A percentile compares a stretch with the other conserved stretches of the same genome.
Conservation (phyloP, 2,329 filamentous ascomycete genomes). For the Fusarium torreyae region DNA sequence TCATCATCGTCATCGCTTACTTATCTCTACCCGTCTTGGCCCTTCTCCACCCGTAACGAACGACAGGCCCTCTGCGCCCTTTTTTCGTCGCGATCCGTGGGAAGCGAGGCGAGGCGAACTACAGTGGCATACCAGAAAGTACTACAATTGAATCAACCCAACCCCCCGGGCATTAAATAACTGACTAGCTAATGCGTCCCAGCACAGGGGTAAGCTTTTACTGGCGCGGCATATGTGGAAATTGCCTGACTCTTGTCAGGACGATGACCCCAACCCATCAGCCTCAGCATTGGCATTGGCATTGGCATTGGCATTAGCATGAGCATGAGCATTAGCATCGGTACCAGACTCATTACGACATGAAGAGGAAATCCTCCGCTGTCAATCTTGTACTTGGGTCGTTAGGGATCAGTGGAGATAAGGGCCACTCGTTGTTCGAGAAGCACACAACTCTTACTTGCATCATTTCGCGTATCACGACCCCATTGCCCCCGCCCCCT, state of each 20-base stretch:
- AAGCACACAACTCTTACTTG: slow-evolving; percentile 32
- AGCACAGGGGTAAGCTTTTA: slow-evolving; percentile 32
- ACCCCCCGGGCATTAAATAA: slow-evolving; percentile 8
- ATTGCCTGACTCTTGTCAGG: slow-evolving; percentile 36
- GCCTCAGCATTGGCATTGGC: slow-evolving; percentile 11
- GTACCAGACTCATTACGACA: neutral
- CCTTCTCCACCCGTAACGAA: slow-evolving; percentile 29
- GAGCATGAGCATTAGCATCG: slow-evolving; percentile 7
- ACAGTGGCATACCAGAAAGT: neutral
- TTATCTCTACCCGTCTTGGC: slow-evolving; percentile 39
- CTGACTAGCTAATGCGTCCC: slow-evolving; percentile 16
- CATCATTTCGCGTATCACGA: slow-evolving; percentile 44
- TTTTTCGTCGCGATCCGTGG: slow-evolving; percentile 5
- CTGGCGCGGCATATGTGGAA: slow-evolving; percentile 38
- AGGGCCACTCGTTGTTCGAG: slow-evolving; percentile 27
- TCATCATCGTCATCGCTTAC: slow-evolving; percentile 43
- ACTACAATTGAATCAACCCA: slow-evolving; percentile 15
- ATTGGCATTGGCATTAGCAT: slow-evolving; percentile 2
- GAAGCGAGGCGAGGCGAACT: slow-evolving; percentile 12
- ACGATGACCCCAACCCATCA: slow-evolving; percentile 9
- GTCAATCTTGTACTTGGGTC: slow-evolving; percentile 10
- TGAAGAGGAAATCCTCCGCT: slow-evolving; percentile 14
- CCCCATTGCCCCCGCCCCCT: slow-evolving; percentile 28
- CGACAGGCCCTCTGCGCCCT: slow-evolving; percentile 17
- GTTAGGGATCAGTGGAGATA: slow-evolving; percentile 12